Percentiles rank a stretch among this genome's conserved stretches.
Evolutionary conservation across 768 basidiomycete species (phyloP).

Genomic region (Agaricus blazei): DNA sequence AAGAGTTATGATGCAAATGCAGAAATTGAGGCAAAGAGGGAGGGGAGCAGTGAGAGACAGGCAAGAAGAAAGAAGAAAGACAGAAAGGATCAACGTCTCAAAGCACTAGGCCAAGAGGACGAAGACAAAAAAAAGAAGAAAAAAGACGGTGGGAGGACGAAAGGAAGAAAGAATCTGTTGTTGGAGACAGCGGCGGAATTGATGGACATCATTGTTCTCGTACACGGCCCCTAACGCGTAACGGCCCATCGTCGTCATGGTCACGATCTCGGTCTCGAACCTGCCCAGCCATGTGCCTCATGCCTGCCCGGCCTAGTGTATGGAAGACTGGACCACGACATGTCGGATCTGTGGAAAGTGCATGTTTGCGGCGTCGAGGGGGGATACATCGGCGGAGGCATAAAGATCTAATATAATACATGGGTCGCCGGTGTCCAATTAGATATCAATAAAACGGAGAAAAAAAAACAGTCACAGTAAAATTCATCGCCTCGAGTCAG

Average conservation of each 20-base stretch:
- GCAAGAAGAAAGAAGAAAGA: slow-evolving; percentile 27
- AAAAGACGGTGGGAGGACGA: slow-evolving; percentile 6
- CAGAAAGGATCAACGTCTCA: slow-evolving; percentile 69
- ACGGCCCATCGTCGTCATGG: neutral
- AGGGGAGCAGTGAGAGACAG: slow-evolving; percentile 12
- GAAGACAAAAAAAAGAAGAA: slow-evolving; percentile 18
- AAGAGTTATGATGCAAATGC: slow-evolving; percentile 29
- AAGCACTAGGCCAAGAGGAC: slow-evolving; percentile 37
- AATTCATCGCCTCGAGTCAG: too few relatives aligned
- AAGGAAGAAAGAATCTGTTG: slow-evolving; percentile 6
- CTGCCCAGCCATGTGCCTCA: too few relatives aligned
- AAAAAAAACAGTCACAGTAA: too few relatives aligned
- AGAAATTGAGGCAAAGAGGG: slow-evolving; percentile 10
- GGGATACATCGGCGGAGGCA: too few relatives aligned
- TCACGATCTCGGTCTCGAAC: neutral
- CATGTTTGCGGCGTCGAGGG: too few relatives aligned
- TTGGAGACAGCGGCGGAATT: neutral
- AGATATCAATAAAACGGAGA: too few relatives aligned
- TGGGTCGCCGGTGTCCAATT: too few relatives aligned
- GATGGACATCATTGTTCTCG: slow-evolving; percentile 4
- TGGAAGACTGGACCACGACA: too few relatives aligned
- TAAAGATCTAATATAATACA: too few relatives aligned
- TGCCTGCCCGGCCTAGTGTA: too few relatives aligned
- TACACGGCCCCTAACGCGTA: neutral
- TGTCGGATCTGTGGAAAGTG: too few relatives aligned